Evolutionary conservation across 371 early-diverging fungal species (phyloP).

Genomic region (Rhizopus delemar): DNA sequence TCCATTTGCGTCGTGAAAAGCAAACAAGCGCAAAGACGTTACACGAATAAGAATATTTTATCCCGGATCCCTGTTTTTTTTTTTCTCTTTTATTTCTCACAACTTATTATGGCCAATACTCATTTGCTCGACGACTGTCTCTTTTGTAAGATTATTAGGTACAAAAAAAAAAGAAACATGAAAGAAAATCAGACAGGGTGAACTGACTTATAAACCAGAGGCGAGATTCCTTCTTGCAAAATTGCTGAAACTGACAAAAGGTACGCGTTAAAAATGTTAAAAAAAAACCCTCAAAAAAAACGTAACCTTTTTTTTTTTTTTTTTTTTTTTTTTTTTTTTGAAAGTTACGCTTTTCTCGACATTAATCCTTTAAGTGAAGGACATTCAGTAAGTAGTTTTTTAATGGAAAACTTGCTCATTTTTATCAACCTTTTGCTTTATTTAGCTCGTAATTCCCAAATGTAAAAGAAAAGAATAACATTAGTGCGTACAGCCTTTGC

Average conservation of each 20-base stretch:
- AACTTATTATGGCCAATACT: conserved; percentile 14
- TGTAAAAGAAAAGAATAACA: conserved; percentile 42
- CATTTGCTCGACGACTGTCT: conserved; percentile 67
- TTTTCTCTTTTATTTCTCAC: too few species aligned
- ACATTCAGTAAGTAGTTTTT: conserved; percentile 64
- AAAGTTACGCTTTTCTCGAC: conserved; percentile 72
- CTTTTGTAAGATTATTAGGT: conserved; percentile 89
- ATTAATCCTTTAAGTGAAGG: conserved; percentile 80
- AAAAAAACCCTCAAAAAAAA: neutral
- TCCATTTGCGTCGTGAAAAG: too few species aligned
- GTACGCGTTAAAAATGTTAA: conserved; percentile 26
- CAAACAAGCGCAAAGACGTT: too few species aligned
- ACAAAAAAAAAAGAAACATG: conserved; percentile 1
- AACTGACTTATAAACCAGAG: conserved; percentile 35
- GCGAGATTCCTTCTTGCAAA: conserved; percentile 83
- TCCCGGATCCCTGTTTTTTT: too few species aligned
- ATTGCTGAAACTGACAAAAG: conserved; percentile 81
- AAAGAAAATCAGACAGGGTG: neutral
- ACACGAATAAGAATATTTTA: too few species aligned
- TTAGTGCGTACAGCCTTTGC: neutral
- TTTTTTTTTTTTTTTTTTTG: neutral
- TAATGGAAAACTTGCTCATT: neutral
- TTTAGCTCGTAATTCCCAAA: conserved; percentile 83
- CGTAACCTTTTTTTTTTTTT: neutral
- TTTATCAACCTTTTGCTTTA: too few species aligned